These are phyloP conservation scores for Suillus hirtellus DNA, from an alignment of 768 basidiomycete species.

Conservation along the genomic window DNA sequence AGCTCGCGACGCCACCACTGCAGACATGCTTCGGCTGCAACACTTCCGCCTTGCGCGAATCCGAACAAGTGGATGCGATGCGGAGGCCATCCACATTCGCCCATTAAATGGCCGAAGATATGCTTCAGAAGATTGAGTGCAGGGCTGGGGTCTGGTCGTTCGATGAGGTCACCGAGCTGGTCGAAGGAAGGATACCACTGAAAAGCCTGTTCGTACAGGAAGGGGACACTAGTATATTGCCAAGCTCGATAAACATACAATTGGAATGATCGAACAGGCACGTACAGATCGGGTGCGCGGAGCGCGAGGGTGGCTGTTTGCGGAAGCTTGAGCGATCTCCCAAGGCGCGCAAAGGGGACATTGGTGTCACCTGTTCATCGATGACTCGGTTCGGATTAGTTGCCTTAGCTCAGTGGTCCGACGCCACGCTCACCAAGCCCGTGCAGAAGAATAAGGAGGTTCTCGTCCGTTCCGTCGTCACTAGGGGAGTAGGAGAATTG, in stretches of 20 bases:
- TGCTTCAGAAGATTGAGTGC: constrained; percentile 57
- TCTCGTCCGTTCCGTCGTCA: constrained; percentile 83
- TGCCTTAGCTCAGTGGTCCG: background rate
- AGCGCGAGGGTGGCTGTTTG: constrained; percentile 86
- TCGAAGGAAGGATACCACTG: constrained; percentile 90
- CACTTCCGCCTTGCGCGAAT: constrained; percentile 83
- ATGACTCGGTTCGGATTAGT: constrained; percentile 7
- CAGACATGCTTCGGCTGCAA: constrained; percentile 69
- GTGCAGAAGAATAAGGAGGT: constrained; percentile 80
- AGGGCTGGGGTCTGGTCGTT: constrained; percentile 69
- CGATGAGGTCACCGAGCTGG: constrained; percentile 69
- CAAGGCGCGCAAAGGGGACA: constrained; percentile 73
- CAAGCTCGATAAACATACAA: background rate
- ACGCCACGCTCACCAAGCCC: constrained; percentile 64
- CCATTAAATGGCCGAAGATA: constrained; percentile 56
- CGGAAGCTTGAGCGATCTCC: constrained; percentile 73
- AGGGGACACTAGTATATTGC: constrained; percentile 59
- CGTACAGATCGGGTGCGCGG: constrained; percentile 75
- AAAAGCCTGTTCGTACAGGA: constrained; percentile 73
- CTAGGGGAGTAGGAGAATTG: constrained; percentile 72
- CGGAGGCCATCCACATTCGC: constrained; percentile 64
- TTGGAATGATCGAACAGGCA: constrained; percentile 11
- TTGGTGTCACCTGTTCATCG: constrained; percentile 71
- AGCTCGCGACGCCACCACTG: constrained; percentile 50
- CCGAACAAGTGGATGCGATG: constrained; percentile 83